A percentile compares a stretch with the other conserved stretches of the same genome.
Evolutionary conservation across 192 early-diverging fungal species (phyloP).

Genomic region (Gryganskiella cystojenkinii): DNA sequence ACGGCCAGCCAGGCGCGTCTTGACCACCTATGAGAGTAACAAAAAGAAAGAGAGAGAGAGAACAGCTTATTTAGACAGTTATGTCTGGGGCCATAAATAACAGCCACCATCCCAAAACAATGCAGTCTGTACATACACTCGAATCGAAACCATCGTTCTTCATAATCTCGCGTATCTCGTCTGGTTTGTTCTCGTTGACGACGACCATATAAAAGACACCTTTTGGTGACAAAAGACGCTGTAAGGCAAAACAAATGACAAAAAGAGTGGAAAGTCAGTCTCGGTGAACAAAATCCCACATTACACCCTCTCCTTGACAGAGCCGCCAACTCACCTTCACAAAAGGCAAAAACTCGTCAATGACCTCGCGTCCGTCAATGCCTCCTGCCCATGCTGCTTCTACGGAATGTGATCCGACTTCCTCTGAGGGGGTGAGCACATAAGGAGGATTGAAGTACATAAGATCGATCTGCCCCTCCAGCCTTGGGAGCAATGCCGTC

Average conservation of each 20-base stretch:
- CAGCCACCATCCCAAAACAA: neutral
- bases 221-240: conserved; percentile 70
- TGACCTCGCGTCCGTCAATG: conserved; percentile 87
- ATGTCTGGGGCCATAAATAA: neutral
- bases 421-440: conserved; percentile 84
- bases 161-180: conserved; percentile 80
- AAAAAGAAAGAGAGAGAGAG: neutral
- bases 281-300: neutral
- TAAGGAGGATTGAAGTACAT: conserved; percentile 97
- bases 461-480: conserved; percentile 74
- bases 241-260: too few species aligned
- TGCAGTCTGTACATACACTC: conserved; percentile 17
- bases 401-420: conserved; percentile 78
- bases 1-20: conserved; percentile 62
- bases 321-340: conserved; percentile 59
- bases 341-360: conserved; percentile 81
- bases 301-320: neutral
- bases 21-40: conserved; percentile 35
- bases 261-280: neutral
- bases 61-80: neutral
- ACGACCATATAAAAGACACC: conserved; percentile 90
- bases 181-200: conserved; percentile 87
- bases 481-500: conserved; percentile 62
- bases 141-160: conserved; percentile 55
- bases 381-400: conserved; percentile 96